Evolutionary conservation across 257 asterid species (phyloP).

Genomic region (Solanum tarapatanum): DNA sequence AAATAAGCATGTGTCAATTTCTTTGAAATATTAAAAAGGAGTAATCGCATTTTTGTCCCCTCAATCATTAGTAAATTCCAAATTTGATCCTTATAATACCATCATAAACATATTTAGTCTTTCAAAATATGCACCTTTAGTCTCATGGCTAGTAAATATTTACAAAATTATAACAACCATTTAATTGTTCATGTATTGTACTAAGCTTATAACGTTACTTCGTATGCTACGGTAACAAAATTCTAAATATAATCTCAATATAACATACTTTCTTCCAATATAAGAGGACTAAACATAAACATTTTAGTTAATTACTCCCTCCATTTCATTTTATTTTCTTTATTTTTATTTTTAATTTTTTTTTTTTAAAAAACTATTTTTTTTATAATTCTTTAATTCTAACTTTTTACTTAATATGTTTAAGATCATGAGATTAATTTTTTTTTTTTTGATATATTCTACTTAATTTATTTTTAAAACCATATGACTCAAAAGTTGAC

Average conservation of each 20-base stretch:
- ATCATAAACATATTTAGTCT: neutral
- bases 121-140: neutral
- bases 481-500: too few relatives aligned
- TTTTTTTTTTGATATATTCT: too few relatives aligned
- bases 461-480: too few relatives aligned
- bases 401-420: too few relatives aligned
- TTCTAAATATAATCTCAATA: neutral
- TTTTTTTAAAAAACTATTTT: too few relatives aligned
- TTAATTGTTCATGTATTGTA: neutral
- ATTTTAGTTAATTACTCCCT: neutral
- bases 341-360: too few relatives aligned
- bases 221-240: neutral
- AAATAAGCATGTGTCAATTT: neutral
- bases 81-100: neutral
- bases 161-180: neutral
- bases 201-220: neutral
- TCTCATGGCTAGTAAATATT: neutral
- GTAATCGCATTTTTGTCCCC: neutral
- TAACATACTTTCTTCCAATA: neutral
- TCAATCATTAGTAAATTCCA: neutral
- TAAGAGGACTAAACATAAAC: neutral
- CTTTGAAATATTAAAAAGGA: neutral
- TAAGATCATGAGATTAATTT: too few relatives aligned
- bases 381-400: too few relatives aligned
- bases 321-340: too few relatives aligned